Conservation (phyloP, 495 filamentous ascomycete genomes). For the Hyaloscypha bicolor region DNA sequence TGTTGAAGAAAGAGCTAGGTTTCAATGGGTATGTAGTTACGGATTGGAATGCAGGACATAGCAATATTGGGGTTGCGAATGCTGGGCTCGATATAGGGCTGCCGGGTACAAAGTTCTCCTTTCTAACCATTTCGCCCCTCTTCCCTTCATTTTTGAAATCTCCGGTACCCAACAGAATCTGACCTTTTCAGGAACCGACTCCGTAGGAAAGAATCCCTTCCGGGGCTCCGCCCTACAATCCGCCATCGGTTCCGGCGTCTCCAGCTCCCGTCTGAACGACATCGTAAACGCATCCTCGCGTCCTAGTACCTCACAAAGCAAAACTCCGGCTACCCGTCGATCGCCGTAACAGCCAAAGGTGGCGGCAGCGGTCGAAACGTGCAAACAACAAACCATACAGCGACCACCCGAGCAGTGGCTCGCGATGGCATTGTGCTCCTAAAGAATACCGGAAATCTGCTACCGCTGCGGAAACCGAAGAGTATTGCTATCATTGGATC, state of each 20-base stretch:
- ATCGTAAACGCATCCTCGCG: slow-evolving; percentile 42
- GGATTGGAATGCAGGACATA: slow-evolving; percentile 83
- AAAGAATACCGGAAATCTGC: slow-evolving; percentile 62
- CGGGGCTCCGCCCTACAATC: slow-evolving; percentile 34
- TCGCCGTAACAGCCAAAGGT: slow-evolving; percentile 70
- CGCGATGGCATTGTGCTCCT: slow-evolving; percentile 68
- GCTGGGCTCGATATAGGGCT: slow-evolving; percentile 92
- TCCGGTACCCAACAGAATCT: too few species aligned
- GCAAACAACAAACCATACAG: slow-evolving; percentile 62
- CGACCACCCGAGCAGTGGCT: slow-evolving; percentile 65
- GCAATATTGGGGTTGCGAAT: slow-evolving; percentile 70
- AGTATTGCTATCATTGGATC: slow-evolving; percentile 68
- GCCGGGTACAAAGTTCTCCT: slow-evolving; percentile 73
- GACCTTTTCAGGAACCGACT: not conserved
- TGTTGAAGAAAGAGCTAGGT: slow-evolving; percentile 66
- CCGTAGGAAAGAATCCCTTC: not conserved
- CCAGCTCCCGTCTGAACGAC: slow-evolving; percentile 85
- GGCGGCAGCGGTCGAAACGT: slow-evolving; percentile 72
- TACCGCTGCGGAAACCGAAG: slow-evolving; percentile 60
- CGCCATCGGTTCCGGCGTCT: slow-evolving; percentile 79
- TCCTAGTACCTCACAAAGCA: slow-evolving; percentile 67
- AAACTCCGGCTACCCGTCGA: too few species aligned
- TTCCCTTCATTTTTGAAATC: too few species aligned
- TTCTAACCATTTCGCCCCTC: too few species aligned
- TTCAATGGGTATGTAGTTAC: slow-evolving; percentile 71